A percentile compares a stretch with the other conserved stretches of the same genome.
These are phyloP conservation scores for Asterochloris sp. DNA, from an alignment of 139 green algal species.

Conservation along the genomic window DNA sequence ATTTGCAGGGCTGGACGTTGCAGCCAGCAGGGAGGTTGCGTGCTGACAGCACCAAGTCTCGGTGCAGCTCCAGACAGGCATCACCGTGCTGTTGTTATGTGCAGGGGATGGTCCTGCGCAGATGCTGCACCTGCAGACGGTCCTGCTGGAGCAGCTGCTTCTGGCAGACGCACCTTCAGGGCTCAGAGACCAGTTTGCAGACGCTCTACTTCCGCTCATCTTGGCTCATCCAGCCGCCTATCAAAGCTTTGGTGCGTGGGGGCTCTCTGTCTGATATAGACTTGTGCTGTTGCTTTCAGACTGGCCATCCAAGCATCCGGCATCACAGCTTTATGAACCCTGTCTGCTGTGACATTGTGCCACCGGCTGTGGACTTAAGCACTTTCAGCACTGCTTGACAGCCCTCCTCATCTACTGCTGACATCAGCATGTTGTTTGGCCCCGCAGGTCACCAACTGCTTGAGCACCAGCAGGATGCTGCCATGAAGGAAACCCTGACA, in stretches of 20 bases:
- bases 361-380: no score
- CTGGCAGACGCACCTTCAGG: conserved; percentile 45
- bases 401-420: no score
- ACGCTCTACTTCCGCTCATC: conserved; percentile 68
- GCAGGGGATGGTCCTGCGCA: neutral
- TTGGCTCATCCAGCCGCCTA: conserved; percentile 44
- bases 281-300: no score
- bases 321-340: no score
- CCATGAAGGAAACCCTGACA: conserved; percentile 2
- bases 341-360: no score
- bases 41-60: neutral
- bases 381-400: no score
- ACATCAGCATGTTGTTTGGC: neutral
- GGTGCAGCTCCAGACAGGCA: conserved; percentile 1
- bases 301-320: no score
- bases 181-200: conserved; percentile 54
- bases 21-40: no score
- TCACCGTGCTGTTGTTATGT: neutral
- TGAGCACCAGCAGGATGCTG: conserved; percentile 15
- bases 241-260: conserved; percentile 24
- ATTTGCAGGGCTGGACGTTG: no score
- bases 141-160: conserved; percentile 48
- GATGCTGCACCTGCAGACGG: conserved; percentile 30
- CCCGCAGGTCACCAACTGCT: conserved; percentile 21
- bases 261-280: no score